Evolutionary conservation across 2,329 filamentous ascomycete species (phyloP), one percentile per base, ranked within the genome.

Genomic region (Calonectria pauciramosa): DNA sequence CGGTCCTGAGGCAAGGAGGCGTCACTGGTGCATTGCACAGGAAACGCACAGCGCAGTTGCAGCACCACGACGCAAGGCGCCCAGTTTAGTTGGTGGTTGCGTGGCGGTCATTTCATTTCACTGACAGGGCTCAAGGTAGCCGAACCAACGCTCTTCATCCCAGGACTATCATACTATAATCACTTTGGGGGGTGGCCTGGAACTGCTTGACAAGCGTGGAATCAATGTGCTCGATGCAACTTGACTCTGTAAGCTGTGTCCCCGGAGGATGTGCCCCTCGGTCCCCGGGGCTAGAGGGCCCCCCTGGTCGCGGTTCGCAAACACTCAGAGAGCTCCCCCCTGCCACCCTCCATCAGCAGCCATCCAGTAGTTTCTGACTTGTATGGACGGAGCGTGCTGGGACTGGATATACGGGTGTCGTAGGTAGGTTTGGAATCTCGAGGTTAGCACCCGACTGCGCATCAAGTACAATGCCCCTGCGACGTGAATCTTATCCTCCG

Each of bases 1-100:
- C 56, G 67, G 66, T 52, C 65, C 49, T 67, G 71, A 69, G 63
- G 60, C 67, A 70, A 68, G 47, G 66, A 73, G 71, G 66, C 67
- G 59, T 73, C 56, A 54, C 67, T 59, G 66, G 54, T 72, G 70
- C 70, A 72, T 70, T 73, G 71, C 36, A 73, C 47, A 60, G 52
- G 51, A 72, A 52, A 59, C 59, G 70, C 47, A 49, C 70, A 69
- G 71, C 66, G 51, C 38, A 59, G 49, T 41, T 70, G 71, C 71
- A 49, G 66, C 59, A 49, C 49, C 20, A 52, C 68, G 51, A 60
- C 59, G 59, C 59, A 65, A 54, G 49, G 59, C 49, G 68, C 59
- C 59, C 59, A 54, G 59, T 65, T 49, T 51, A 64, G 51, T 34
- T 36, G 68, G 51, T 59, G 52, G 68, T 65, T 71, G 68, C 68